Percentiles rank a stretch among this genome's conserved stretches.
Conservation (phyloP, 345 rosid species). For the Viola odorata region DNA sequence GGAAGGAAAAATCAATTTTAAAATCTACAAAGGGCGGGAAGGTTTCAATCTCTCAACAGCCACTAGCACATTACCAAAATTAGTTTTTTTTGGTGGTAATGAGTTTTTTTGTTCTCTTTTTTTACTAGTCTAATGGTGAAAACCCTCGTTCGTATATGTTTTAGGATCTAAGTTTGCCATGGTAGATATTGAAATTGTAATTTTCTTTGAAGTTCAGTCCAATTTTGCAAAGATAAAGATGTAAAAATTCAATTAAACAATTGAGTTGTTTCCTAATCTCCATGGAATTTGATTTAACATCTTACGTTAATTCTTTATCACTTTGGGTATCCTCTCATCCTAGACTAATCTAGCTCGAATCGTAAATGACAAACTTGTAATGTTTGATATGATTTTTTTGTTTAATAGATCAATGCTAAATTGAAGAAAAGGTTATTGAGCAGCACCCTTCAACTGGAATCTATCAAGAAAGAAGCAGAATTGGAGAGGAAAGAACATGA, state of each 20-base stretch:
- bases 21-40: neutral
- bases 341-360: neutral
- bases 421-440: conserved; percentile 16
- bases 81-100: too few species aligned
- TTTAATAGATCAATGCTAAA: conserved; percentile 12
- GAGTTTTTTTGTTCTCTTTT: neutral
- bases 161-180: too few species aligned
- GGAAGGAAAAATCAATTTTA: neutral
- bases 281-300: too few species aligned
- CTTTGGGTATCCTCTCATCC: neutral
- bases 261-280: too few species aligned
- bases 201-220: neutral
- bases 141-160: neutral
- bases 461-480: conserved; percentile 1
- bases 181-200: neutral
- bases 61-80: neutral
- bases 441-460: conserved; percentile 17
- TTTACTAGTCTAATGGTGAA: neutral
- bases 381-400: neutral
- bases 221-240: too few species aligned
- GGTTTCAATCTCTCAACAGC: too few species aligned
- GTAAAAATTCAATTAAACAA: too few species aligned
- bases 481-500: conserved; percentile 7
- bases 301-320: neutral
- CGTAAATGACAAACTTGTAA: neutral